Base-by-base conservation (phyloP, 495 filamentous ascomycete genomes). In the Daldinia concentrica region DNA sequence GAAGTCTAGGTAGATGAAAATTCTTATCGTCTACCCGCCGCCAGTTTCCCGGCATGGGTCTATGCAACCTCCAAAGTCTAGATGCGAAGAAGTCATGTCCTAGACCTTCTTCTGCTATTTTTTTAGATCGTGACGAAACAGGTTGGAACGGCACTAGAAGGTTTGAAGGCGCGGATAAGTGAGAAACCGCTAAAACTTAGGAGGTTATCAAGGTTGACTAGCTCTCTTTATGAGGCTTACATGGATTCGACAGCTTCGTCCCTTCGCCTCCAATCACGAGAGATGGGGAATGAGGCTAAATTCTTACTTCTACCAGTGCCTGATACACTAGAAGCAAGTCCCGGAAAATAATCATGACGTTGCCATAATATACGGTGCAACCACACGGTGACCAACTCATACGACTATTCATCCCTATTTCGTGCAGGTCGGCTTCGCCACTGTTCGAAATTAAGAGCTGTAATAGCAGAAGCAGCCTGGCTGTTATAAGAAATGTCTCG, bases 321-420 rank as follows among this genome's bases (percentile, higher is more conserved):
- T 45, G 26, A 45, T 64, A 24, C 55, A 14, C 22, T 50, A 48
- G 45, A 57, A 61, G 24, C 24, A 68, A 56, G 64, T 57, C 36
- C 60, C 55, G 29, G 37, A 34, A 17, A 52, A 14, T 26, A 58
- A 50, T 63, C 22, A 69, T 69, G 71, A 72, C 69, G 64, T 64
- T 69, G 37, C 26, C 4, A 54, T 62, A 51, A 62, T 62, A 65
- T 45, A 69, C 52, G 15, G 57, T 66, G 66, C 54, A 59, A 69
- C 66, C 58, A 39, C 58, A 45, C 58, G 29, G 57, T 55, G 27
- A 29, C 22, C 27, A 58, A 30, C 36, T 17, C 51, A 29, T 55
- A 57, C 27, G 30, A 54, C 3, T 24, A 8, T 26, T 7, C 15
- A 39, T 73, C 65, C 70, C 70, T 73, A 54, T 68, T 58, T 50